These are phyloP conservation scores for Sideroxylon spinosum DNA, from an alignment of 179 eudicot species.

Conservation along the genomic window DNA sequence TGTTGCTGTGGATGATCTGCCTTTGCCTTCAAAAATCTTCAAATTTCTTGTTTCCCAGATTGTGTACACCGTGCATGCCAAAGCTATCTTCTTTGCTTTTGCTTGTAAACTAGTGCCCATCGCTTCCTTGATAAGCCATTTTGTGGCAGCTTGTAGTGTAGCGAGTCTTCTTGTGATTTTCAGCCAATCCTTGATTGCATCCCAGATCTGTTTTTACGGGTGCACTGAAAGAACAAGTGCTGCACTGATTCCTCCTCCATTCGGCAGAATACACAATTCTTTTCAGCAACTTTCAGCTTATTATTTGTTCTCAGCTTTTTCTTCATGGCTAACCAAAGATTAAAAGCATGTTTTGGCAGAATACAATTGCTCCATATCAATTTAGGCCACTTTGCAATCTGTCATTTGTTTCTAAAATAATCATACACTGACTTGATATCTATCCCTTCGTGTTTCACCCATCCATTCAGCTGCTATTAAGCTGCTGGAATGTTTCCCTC, in stretches of 20 bases:
- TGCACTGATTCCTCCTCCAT: not conserved
- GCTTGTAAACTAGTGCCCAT: not conserved
- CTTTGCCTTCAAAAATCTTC: not conserved
- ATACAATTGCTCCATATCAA: too few relatives aligned
- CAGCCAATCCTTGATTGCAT: not conserved
- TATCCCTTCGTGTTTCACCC: too few relatives aligned
- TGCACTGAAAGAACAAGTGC: not conserved
- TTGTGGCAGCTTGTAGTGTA: not conserved
- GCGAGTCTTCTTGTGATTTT: too few relatives aligned
- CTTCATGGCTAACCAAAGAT: too few relatives aligned
- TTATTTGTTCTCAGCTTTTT: too few relatives aligned
- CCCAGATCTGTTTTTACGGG: not conserved
- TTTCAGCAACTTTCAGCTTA: too few relatives aligned
- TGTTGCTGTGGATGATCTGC: not conserved
- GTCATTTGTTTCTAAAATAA: too few relatives aligned
- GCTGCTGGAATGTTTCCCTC: too few relatives aligned
- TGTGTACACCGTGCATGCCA: not conserved
- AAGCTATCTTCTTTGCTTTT: not conserved
- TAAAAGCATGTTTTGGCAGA: too few relatives aligned
- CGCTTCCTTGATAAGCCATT: not conserved
- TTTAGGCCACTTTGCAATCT: too few relatives aligned
- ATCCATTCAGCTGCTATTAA: too few relatives aligned
- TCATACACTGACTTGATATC: too few relatives aligned
- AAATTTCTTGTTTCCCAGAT: not conserved
- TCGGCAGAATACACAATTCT: not conserved